Conservation (phyloP, 2,329 filamentous ascomycete species). For the Penicillium sp. region DNA sequence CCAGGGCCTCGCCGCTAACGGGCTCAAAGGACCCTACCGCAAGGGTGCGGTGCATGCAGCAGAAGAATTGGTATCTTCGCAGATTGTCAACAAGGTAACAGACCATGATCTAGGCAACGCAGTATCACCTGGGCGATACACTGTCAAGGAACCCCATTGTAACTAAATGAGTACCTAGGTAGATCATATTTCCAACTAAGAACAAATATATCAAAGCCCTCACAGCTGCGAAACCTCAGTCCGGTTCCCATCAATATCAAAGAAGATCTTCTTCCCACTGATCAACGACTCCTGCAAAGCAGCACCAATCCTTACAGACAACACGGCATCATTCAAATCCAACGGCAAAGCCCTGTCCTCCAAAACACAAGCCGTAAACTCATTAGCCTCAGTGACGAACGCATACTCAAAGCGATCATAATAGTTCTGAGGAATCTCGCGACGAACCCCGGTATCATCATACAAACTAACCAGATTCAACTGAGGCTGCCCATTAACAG, state of each 20-base stretch:
- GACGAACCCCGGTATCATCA: constrained; percentile 51
- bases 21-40: too few species aligned
- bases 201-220: neutral
- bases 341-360: constrained; percentile 55
- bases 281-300: constrained; percentile 57
- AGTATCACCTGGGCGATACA: too few species aligned
- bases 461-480: constrained; percentile 55
- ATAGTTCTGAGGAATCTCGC: constrained; percentile 60
- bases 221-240: constrained; percentile 34
- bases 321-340: constrained; percentile 54
- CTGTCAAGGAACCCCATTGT: too few species aligned
- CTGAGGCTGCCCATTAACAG: constrained; percentile 57
- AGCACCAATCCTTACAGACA: constrained; percentile 55
- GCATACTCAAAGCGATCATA: constrained; percentile 62
- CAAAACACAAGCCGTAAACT: constrained; percentile 58
- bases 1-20: too few species aligned
- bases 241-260: constrained; percentile 52
- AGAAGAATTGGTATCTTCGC: too few species aligned
- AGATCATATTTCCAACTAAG: too few species aligned
- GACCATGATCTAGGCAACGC: too few species aligned
- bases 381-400: constrained; percentile 61
- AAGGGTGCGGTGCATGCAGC: too few species aligned
- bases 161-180: too few species aligned
- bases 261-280: constrained; percentile 54
- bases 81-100: neutral